These are phyloP conservation scores for Halenospora varia DNA, from an alignment of 495 filamentous ascomycete genomes.

Conservation along the genomic window DNA sequence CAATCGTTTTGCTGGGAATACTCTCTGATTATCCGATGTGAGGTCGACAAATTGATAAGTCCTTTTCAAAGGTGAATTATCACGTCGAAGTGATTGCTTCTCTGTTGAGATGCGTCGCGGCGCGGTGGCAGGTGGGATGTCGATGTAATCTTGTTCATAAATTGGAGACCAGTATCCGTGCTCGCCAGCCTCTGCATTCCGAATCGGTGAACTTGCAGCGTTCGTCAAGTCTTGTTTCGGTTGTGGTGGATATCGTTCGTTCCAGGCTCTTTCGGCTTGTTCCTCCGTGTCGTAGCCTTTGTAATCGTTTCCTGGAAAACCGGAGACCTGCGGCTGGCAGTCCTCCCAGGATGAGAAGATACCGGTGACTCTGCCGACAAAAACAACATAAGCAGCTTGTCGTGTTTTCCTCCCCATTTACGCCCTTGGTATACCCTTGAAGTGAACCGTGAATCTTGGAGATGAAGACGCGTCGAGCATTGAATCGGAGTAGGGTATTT, in stretches of 20 bases:
- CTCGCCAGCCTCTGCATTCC: not conserved
- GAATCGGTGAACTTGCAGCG: not conserved
- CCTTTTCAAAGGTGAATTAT: too few species aligned
- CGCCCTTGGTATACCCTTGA: not conserved
- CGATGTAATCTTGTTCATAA: too few species aligned
- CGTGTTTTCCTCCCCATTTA: not conserved
- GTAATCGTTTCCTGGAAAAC: not conserved
- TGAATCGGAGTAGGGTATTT: too few species aligned
- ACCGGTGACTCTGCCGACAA: not conserved
- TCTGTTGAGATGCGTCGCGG: too few species aligned
- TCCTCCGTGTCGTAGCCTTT: not conserved
- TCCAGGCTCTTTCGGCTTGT: not conserved
- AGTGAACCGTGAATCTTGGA: not conserved
- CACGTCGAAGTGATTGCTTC: too few species aligned
- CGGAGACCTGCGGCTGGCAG: not conserved
- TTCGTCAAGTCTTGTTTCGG: not conserved
- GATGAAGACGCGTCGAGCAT: too few species aligned
- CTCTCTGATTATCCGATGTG: not conserved
- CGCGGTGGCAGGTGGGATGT: not conserved
- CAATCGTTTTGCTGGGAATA: not conserved
- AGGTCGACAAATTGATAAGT: not conserved
- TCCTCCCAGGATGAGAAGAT: not conserved
- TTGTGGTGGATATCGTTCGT: not conserved
- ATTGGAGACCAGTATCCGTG: not conserved
- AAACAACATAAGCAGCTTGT: not conserved